Percentiles rank a stretch among this genome's conserved stretches.
These are phyloP conservation scores for Marasmius tenuissimus DNA, from an alignment of 1,284 basidiomycete genomes.

Conservation along the genomic window DNA sequence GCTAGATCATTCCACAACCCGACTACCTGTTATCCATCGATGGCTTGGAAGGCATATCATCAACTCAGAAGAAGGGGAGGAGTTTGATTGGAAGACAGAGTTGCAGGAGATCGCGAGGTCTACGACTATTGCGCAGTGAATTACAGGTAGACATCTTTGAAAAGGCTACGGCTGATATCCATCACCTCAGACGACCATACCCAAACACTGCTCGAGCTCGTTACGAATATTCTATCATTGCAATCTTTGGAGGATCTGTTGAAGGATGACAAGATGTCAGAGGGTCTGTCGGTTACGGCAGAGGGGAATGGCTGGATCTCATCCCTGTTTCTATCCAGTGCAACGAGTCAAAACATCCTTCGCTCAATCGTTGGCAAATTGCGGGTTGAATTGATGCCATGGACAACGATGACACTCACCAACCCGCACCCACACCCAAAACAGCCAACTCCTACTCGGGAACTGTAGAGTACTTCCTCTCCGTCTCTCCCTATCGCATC, in stretches of 20 bases:
- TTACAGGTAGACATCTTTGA: too few species aligned
- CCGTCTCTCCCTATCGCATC: too few species aligned
- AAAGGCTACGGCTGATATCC: too few species aligned
- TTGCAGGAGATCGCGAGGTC: conserved; percentile 54
- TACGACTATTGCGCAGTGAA: conserved; percentile 39
- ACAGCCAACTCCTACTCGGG: too few species aligned
- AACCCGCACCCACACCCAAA: too few species aligned
- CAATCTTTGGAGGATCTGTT: conserved; percentile 17
- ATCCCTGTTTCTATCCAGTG: too few species aligned
- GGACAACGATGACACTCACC: conserved; percentile 8
- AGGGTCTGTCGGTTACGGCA: conserved; percentile 51
- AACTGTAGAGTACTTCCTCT: too few species aligned
- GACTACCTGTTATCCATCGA: conserved; percentile 41
- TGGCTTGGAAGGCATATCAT: conserved; percentile 34
- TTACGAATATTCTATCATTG: conserved; percentile 40
- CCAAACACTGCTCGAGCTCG: conserved; percentile 43
- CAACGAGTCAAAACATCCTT: too few species aligned
- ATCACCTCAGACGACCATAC: conserved; percentile 45
- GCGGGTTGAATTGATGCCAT: conserved; percentile 11
- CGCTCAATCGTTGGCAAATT: too few species aligned
- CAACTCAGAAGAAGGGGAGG: conserved; percentile 10
- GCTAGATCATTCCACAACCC: conserved; percentile 67
- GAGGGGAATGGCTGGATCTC: conserved; percentile 46
- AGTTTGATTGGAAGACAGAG: conserved; percentile 52
- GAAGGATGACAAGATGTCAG: conserved; percentile 34